Base-by-base conservation (phyloP, 495 filamentous ascomycete genomes). In the Penicillium alfredii region DNA sequence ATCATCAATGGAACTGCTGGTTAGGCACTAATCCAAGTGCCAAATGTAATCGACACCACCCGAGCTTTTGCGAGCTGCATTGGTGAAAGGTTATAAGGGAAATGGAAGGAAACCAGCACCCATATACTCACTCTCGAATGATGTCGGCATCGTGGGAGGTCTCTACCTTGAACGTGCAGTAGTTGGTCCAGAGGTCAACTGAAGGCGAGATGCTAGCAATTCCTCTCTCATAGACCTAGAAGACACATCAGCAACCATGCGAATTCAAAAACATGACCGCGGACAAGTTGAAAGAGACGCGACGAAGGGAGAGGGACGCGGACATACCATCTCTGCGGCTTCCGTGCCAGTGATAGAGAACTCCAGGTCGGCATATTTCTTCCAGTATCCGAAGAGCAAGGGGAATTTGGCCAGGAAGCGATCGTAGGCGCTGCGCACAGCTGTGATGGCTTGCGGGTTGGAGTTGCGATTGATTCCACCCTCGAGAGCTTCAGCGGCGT, bases 301-400 rank as follows among this genome's bases (percentile, higher is more conserved):
- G n/a, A n/a, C n/a, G n/a, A n/a, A n/a, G n/a, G n/a, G n/a, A n/a
- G n/a, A n/a, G n/a, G n/a, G n/a, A n/a, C n/a, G n/a, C n/a, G n/a
- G n/a, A 45, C 72, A 40, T 73, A 96, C 92, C 86, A 97, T 92
- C 56, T 99, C 92, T 38, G 92, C 93, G 18, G 93, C 88, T 66
- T 99, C 92, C 1, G 93, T 94, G 16, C 92, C 92, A 4, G 87
- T 87, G 45, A 97, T 94, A 10, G 85, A 85, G 63, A 99, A 99
- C 55, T 99, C 92, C 15, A 94, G 64, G 55, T 97, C 92, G 48
- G 92, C 92, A 78, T 99, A 98, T 61, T 94, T 97, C 69, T 96
- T 96, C 92, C 92, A 99, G 63, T 96, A 99, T 26, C 89, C 92
- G 56, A 96, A 99, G 2, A 97, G 76, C 15, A 97, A 72, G 1